A percentile compares a stretch with the other conserved stretches of the same genome.
Evolutionary conservation across 192 early-diverging fungal genomes (phyloP).

Genomic region (Linnemannia zychae): DNA sequence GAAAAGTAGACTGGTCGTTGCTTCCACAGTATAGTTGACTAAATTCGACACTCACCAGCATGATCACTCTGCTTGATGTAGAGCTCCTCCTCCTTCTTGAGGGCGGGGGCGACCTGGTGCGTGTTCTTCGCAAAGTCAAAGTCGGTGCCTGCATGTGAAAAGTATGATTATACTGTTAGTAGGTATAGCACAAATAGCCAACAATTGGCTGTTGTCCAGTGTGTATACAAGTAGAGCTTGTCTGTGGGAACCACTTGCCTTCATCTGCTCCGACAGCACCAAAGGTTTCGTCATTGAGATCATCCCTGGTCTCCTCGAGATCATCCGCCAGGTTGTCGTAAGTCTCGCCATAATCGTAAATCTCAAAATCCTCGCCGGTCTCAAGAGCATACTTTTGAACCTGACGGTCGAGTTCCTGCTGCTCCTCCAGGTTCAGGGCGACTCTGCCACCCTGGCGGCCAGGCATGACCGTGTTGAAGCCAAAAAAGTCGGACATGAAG

Average conservation of each 20-base stretch:
- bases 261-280: slow-evolving; percentile 58
- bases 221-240: not conserved
- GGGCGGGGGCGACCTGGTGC: slow-evolving; percentile 59
- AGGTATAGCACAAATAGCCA: not conserved
- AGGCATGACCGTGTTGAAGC: slow-evolving; percentile 69
- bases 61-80: slow-evolving; percentile 58
- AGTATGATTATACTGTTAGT: not conserved
- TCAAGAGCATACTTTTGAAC: slow-evolving; percentile 54
- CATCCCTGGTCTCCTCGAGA: slow-evolving; percentile 76
- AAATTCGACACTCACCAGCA: slow-evolving; percentile 38
- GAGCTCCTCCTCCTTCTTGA: slow-evolving; percentile 66
- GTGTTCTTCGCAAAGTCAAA: slow-evolving; percentile 83
- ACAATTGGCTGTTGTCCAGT: not conserved
- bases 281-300: slow-evolving; percentile 84
- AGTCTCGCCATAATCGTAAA: slow-evolving; percentile 72
- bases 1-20: not conserved
- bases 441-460: slow-evolving; percentile 40
- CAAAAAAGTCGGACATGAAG: slow-evolving; percentile 59
- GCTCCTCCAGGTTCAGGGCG: slow-evolving; percentile 58
- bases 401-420: slow-evolving; percentile 52
- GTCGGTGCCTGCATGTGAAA: slow-evolving; percentile 58
- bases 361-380: slow-evolving; percentile 70
- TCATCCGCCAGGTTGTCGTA: slow-evolving; percentile 69
- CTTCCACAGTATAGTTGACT: not conserved
- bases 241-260: slow-evolving; percentile 37